Conservation (phyloP, 2,329 filamentous ascomycete species). For the Cladosporium oxysporum region DNA sequence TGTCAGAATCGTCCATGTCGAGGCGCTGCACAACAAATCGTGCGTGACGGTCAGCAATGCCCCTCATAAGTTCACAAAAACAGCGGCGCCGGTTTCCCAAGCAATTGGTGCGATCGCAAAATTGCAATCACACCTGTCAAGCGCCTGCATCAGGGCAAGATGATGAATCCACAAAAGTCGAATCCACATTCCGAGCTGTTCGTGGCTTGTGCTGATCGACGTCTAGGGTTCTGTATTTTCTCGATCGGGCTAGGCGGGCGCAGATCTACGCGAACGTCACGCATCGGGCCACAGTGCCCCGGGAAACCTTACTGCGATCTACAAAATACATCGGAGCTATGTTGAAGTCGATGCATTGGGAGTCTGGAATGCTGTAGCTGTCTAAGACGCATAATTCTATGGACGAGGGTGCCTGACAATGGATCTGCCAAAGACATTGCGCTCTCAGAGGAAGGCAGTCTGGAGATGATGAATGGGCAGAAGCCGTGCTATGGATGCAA, state of each 20-base stretch:
- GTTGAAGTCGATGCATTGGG: neutral
- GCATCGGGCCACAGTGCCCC: neutral
- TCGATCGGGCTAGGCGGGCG: neutral
- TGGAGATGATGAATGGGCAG: too few species aligned
- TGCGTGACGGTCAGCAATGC: neutral
- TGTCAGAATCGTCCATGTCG: neutral
- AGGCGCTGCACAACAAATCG: neutral
- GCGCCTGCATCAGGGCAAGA: neutral
- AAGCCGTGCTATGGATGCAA: neutral
- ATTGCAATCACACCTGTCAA: neutral
- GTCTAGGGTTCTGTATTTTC: conserved; percentile 6
- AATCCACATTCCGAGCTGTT: neutral
- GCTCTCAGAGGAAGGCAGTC: neutral
- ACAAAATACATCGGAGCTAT: neutral
- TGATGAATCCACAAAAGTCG: neutral
- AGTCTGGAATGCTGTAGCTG: neutral
- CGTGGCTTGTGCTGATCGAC: conserved; percentile 1
- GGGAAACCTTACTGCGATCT: neutral
- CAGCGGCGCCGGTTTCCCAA: neutral
- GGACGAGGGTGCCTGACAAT: neutral
- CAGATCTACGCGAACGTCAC: neutral
- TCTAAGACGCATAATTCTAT: neutral
- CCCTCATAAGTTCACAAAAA: neutral
- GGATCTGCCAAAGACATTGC: neutral
- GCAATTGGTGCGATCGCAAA: neutral